These are phyloP conservation scores for Colletotrichum cuscutae DNA, from an alignment of 2,329 filamentous ascomycete species.

Conservation along the genomic window DNA sequence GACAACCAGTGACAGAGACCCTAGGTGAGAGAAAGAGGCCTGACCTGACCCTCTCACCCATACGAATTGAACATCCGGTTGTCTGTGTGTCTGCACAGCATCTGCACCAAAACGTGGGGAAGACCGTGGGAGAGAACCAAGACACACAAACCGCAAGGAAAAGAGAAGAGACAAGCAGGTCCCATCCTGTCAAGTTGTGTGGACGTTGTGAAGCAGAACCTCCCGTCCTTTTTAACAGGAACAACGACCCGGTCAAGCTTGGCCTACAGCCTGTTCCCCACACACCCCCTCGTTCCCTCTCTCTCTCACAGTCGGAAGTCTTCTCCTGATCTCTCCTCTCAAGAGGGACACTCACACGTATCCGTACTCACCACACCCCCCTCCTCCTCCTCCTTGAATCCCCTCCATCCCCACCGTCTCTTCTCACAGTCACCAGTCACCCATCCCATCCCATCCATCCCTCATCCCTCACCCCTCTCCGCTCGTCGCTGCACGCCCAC, in stretches of 20 bases:
- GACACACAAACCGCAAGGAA: not conserved
- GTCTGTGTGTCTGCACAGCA: not conserved
- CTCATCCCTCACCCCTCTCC: constrained; percentile 7
- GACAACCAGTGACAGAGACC: not conserved
- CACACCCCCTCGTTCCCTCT: not conserved
- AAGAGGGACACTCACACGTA: not conserved
- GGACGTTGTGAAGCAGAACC: constrained; percentile 20
- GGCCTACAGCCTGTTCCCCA: constrained; percentile 12
- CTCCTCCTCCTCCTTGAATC: constrained; percentile 13
- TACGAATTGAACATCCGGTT: not conserved
- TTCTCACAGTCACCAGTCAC: not conserved
- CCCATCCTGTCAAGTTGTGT: not conserved
- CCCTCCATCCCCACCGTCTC: constrained; percentile 2
- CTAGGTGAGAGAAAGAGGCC: not conserved
- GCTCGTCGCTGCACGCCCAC: constrained; percentile 22
- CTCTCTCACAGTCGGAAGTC: not conserved
- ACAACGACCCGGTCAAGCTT: constrained; percentile 26
- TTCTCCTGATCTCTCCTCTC: constrained; percentile 5
- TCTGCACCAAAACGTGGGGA: constrained; percentile 28
- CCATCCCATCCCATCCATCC: not conserved
- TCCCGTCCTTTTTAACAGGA: constrained; percentile 33
- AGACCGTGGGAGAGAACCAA: not conserved
- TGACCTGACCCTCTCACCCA: not conserved
- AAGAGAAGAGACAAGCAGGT: constrained; percentile 17
- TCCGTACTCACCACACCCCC: not conserved